Evolutionary conservation across 2,329 filamentous ascomycete genomes (phyloP).

Genomic region (Xylaria arbuscula): DNA sequence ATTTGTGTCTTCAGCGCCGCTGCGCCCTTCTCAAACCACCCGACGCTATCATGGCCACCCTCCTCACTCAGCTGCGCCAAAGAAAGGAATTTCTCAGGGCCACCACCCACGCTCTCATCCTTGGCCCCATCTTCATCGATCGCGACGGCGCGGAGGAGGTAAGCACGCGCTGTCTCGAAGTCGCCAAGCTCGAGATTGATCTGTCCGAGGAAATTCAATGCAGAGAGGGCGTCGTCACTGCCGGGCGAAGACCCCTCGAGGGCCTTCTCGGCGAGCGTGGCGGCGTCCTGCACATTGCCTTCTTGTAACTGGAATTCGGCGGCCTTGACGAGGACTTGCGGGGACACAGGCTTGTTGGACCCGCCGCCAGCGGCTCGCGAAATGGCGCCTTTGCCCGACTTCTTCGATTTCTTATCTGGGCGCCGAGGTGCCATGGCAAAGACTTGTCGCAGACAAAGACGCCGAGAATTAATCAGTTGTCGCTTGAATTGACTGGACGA

Average conservation of each 20-base stretch:
- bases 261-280: constrained; percentile 47
- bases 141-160: constrained; percentile 77
- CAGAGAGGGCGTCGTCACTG: constrained; percentile 68
- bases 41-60: constrained; percentile 72
- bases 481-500: background rate
- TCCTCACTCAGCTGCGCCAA: constrained; percentile 87
- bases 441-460: constrained; percentile 22
- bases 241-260: constrained; percentile 44
- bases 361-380: constrained; percentile 40
- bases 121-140: constrained; percentile 80
- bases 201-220: constrained; percentile 81
- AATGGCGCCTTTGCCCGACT: constrained; percentile 44
- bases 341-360: constrained; percentile 44
- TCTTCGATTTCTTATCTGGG: constrained; percentile 50
- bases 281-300: constrained; percentile 48
- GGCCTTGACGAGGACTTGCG: constrained; percentile 49
- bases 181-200: constrained; percentile 87
- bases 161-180: constrained; percentile 75
- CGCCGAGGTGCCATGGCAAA: constrained; percentile 49
- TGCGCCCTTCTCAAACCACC: constrained; percentile 77
- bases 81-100: constrained; percentile 94
- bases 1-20: constrained; percentile 78
- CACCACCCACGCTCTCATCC: constrained; percentile 79
- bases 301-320: constrained; percentile 50
- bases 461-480: constrained; percentile 16